Evolutionary conservation across 164 flowering plant species (phyloP).

Genomic region (Sextonia rubra): DNA sequence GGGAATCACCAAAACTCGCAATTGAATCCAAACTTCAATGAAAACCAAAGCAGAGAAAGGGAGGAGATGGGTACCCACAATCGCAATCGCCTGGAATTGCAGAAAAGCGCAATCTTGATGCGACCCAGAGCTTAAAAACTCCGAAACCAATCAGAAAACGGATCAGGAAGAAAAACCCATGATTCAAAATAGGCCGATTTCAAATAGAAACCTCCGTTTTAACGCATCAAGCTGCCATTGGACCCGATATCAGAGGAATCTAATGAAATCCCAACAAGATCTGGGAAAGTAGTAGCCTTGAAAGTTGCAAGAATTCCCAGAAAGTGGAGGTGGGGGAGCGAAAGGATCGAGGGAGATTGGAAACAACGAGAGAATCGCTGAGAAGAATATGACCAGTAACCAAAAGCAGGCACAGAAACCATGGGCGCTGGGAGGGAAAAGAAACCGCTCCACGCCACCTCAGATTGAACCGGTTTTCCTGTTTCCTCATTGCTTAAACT

Average conservation of each 20-base stretch:
- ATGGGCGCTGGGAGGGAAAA: background rate
- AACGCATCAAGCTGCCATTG: background rate
- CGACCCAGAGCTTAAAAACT: background rate
- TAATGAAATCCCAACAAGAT: background rate
- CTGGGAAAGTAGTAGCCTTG: background rate
- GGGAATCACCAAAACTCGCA: background rate
- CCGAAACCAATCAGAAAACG: background rate
- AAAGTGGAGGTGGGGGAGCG: background rate
- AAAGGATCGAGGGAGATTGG: background rate
- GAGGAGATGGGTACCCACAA: background rate
- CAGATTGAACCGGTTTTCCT: background rate
- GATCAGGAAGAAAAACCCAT: background rate
- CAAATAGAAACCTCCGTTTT: background rate
- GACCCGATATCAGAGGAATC: background rate
- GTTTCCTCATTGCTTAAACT: too few relatives aligned
- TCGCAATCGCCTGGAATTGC: background rate
- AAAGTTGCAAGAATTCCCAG: background rate
- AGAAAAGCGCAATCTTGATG: background rate
- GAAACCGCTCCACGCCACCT: background rate
- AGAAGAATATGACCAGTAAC: background rate
- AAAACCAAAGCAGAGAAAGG: background rate
- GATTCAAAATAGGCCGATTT: background rate
- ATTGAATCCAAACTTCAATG: too few relatives aligned
- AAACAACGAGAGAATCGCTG: background rate
- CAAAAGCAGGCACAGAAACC: background rate